These are phyloP conservation scores for Xylaria sp. DNA, from an alignment of 2,329 filamentous ascomycete species.

Conservation along the genomic window DNA sequence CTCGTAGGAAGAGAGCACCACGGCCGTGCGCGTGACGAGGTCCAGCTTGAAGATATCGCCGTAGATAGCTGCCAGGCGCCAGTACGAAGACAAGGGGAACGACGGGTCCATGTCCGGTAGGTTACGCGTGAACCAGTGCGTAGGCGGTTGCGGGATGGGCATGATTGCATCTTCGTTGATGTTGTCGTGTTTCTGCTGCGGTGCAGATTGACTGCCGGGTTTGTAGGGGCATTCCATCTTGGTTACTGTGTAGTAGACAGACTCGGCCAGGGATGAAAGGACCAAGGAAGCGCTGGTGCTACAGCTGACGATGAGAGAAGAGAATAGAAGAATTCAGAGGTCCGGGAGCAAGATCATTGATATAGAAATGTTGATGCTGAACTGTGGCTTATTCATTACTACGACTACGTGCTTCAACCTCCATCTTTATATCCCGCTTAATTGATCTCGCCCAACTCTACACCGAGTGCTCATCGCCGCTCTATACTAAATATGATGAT, in stretches of 20 bases:
- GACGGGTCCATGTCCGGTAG: conserved; percentile 30
- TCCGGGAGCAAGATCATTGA: neutral
- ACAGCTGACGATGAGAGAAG: neutral
- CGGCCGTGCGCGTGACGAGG: conserved; percentile 8
- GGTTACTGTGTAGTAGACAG: neutral
- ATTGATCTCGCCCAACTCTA: neutral
- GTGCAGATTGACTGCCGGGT: conserved; percentile 7
- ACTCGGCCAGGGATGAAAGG: neutral
- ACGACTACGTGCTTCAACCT: neutral
- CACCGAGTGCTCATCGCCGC: neutral
- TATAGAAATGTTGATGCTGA: neutral
- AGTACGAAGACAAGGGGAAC: conserved; percentile 25
- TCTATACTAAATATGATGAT: too few relatives aligned
- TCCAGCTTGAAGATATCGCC: conserved; percentile 37
- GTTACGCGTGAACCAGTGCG: conserved; percentile 32
- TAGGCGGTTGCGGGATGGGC: conserved; percentile 33
- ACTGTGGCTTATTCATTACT: neutral
- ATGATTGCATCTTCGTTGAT: conserved; percentile 16
- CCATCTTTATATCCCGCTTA: conserved; percentile 21
- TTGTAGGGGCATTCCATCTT: conserved; percentile 31
- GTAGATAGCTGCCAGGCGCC: conserved; percentile 27
- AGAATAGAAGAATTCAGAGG: neutral
- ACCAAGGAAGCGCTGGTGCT: neutral
- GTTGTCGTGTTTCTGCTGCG: conserved; percentile 9
- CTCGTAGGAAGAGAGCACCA: conserved; percentile 30